Conservation (phyloP, 2,329 filamentous ascomycete species). For the Thielaviopsis euricoi region DNA sequence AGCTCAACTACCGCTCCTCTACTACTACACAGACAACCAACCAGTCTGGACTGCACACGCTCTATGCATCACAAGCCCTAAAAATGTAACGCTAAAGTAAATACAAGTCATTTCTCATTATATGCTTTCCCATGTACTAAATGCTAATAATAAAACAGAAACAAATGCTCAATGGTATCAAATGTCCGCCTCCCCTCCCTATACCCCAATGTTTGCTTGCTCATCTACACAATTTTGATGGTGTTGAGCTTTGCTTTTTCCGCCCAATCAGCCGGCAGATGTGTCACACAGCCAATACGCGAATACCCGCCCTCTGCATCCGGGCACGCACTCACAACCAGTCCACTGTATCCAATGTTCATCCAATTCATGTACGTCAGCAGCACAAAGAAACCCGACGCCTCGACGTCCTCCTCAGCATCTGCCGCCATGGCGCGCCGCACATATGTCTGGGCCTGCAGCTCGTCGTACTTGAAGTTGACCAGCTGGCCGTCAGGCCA, state of each 20-base stretch:
- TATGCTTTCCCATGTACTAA: neutral
- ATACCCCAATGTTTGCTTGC: neutral
- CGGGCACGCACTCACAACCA: constrained; percentile 9
- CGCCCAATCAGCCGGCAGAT: constrained; percentile 9
- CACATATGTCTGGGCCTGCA: constrained; percentile 10
- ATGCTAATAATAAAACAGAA: neutral
- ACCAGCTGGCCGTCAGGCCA: constrained; percentile 10
- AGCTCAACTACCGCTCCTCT: neutral
- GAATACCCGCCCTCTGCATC: constrained; percentile 8
- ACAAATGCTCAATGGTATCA: constrained; percentile 7
- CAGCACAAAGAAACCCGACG: constrained; percentile 9
- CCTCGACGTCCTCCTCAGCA: constrained; percentile 9
- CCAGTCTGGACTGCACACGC: too few species aligned
- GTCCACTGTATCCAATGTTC: constrained; percentile 9
- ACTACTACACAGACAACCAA: neutral
- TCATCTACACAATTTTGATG: constrained; percentile 9
- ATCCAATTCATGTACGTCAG: constrained; percentile 12
- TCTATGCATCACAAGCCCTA: too few species aligned
- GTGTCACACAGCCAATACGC: constrained; percentile 9
- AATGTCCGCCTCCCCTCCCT: neutral
- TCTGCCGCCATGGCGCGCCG: neutral
- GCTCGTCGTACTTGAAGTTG: constrained; percentile 10
- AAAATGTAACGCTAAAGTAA: too few species aligned
- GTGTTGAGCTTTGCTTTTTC: constrained; percentile 11
- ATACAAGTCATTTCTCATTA: constrained; percentile 5